Percentiles rank a stretch among this genome's conserved stretches.
These are phyloP conservation scores for Jackrogersella multiformis DNA, from an alignment of 495 filamentous ascomycete genomes.

Conservation along the genomic window DNA sequence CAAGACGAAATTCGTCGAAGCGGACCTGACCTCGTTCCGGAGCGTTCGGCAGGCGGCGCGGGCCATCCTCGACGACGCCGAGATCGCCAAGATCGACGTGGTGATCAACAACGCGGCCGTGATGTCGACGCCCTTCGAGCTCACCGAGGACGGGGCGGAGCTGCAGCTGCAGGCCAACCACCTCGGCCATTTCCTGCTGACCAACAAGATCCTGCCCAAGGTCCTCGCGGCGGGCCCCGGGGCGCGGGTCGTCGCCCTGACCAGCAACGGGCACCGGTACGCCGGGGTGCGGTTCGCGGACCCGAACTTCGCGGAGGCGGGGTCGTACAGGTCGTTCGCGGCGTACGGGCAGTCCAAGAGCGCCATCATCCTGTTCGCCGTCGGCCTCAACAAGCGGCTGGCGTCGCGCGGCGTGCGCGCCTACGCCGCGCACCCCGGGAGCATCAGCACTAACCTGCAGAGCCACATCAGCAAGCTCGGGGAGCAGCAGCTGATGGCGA, in stretches of 20 bases:
- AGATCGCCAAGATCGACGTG: conserved; percentile 67
- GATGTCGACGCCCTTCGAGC: conserved; percentile 60
- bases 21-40: conserved; percentile 57
- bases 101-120: conserved; percentile 76
- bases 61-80: conserved; percentile 52
- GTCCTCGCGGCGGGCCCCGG: conserved; percentile 47
- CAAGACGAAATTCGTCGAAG: conserved; percentile 53
- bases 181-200: conserved; percentile 67
- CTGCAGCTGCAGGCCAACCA: conserved; percentile 68
- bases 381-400: conserved; percentile 58
- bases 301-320: conserved; percentile 55
- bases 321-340: conserved; percentile 53
- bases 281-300: conserved; percentile 60
- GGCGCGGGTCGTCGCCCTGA: conserved; percentile 51
- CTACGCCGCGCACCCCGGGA: conserved; percentile 58
- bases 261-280: conserved; percentile 53
- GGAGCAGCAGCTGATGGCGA: conserved; percentile 13
- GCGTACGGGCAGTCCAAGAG: conserved; percentile 67
- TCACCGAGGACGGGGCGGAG: conserved; percentile 59
- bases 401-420: conserved; percentile 42
- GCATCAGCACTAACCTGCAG: conserved; percentile 49
- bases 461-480: conserved; percentile 22
- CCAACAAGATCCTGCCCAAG: conserved; percentile 62
- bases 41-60: conserved; percentile 63
- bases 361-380: conserved; percentile 66